Evolutionary conservation across 257 asterid species (phyloP).

Genomic region (Penstemon barbatus): DNA sequence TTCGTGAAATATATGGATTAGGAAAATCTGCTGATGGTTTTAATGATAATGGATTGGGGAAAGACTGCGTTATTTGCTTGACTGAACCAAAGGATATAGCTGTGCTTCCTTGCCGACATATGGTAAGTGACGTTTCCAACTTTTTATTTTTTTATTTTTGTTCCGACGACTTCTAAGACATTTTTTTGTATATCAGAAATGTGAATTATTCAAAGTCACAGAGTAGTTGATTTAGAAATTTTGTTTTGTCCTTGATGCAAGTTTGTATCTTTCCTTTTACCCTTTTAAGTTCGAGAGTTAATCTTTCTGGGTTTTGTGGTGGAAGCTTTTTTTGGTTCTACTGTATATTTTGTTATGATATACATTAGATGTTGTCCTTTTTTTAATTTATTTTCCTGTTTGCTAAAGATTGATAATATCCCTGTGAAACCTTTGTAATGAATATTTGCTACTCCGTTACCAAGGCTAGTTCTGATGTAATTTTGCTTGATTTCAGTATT

Average conservation of each 20-base stretch:
- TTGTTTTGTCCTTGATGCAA: background rate
- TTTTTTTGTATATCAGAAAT: too few species aligned
- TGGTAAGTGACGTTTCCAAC: slow-evolving; percentile 44
- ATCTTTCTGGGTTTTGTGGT: background rate
- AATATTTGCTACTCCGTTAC: too few species aligned
- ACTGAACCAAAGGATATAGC: slow-evolving; percentile 71
- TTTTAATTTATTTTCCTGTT: too few species aligned
- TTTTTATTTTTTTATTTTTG: background rate
- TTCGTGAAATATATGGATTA: slow-evolving; percentile 71
- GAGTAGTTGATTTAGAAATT: slow-evolving; percentile 1
- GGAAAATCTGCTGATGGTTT: slow-evolving; percentile 47
- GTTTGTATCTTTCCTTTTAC: background rate
- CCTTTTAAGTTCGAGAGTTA: background rate
- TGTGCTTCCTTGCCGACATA: slow-evolving; percentile 76
- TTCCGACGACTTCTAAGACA: too few species aligned
- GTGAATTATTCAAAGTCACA: background rate
- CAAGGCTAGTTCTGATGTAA: too few species aligned
- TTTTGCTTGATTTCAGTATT: too few species aligned
- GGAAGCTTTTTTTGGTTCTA: background rate
- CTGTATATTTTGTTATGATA: too few species aligned
- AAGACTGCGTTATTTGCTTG: slow-evolving; percentile 80
- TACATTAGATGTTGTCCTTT: too few species aligned
- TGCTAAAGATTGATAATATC: too few species aligned
- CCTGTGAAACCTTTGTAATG: too few species aligned
- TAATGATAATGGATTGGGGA: slow-evolving; percentile 52